A percentile compares a stretch with the other conserved stretches of the same genome.
These are phyloP conservation scores for Monosporascus sp. DNA, from an alignment of 2,329 filamentous ascomycete species.

Conservation along the genomic window DNA sequence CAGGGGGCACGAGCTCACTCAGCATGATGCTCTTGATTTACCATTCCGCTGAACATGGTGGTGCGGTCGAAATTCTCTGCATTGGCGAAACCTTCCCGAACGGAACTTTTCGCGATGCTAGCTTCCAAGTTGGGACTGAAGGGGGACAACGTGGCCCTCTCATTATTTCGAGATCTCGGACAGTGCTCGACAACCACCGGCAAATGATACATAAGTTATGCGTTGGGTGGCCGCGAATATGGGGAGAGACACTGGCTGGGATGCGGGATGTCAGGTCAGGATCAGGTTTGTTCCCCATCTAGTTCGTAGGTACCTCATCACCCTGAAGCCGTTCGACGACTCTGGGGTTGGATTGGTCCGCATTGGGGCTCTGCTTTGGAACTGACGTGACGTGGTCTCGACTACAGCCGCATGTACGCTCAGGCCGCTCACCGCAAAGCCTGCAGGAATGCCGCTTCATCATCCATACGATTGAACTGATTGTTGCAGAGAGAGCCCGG, in stretches of 20 bases:
- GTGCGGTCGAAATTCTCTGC: background rate
- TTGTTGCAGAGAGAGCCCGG: background rate
- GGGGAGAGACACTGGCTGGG: slow-evolving; percentile 2
- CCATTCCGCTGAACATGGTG: no score
- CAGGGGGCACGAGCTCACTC: no score
- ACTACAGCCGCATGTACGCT: background rate
- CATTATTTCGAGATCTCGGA: background rate
- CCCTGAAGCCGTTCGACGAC: background rate
- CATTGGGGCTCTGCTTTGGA: background rate
- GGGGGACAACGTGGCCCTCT: background rate
- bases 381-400: background rate
- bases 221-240: background rate
- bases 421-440: background rate
- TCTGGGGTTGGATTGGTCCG: background rate
- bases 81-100: background rate
- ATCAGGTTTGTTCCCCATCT: no score
- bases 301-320: background rate
- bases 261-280: slow-evolving; percentile 5
- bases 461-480: background rate
- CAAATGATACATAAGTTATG: background rate
- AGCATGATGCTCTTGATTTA: no score
- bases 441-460: background rate
- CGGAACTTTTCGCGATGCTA: background rate
- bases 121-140: background rate
- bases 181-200: background rate